Percentiles rank a stretch among this genome's conserved stretches.
Conservation (phyloP, 1,284 basidiomycete species). For the Neolentinus lepideus region DNA sequence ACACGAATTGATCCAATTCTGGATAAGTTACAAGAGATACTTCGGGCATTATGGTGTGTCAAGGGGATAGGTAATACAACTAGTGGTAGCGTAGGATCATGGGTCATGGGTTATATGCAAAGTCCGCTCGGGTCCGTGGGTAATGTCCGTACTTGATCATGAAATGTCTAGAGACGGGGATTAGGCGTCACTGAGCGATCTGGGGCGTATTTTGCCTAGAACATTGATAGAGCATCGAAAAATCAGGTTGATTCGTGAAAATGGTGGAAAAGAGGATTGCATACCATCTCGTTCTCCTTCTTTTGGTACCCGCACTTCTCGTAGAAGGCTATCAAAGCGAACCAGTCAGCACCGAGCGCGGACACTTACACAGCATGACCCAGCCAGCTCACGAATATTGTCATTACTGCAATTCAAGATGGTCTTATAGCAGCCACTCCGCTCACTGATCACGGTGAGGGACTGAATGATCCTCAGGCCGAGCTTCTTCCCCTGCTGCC, state of each 20-base stretch:
- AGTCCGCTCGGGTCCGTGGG: too few relatives aligned
- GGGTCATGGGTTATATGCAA: too few relatives aligned
- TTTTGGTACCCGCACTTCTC: slow-evolving; percentile 89
- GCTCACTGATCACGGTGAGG: slow-evolving; percentile 74
- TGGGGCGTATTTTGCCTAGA: slow-evolving; percentile 48
- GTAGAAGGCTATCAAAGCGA: slow-evolving; percentile 75
- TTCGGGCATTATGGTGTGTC: too few relatives aligned
- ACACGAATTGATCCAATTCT: too few relatives aligned
- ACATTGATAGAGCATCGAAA: slow-evolving; percentile 5
- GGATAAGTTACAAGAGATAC: too few relatives aligned
- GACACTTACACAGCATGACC: background rate
- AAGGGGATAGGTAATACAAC: too few relatives aligned
- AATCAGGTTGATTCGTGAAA: background rate
- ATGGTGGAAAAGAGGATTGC: slow-evolving; percentile 10
- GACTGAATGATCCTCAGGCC: slow-evolving; percentile 85
- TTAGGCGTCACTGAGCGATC: slow-evolving; percentile 31
- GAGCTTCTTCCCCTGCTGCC: slow-evolving; percentile 85
- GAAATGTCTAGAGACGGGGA: background rate
- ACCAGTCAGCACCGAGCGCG: background rate
- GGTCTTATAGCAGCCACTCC: slow-evolving; percentile 86
- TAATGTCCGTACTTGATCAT: too few relatives aligned
- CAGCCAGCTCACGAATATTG: slow-evolving; percentile 75
- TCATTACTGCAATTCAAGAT: slow-evolving; percentile 91
- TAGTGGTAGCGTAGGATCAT: too few relatives aligned
- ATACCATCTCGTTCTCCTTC: slow-evolving; percentile 88